These are phyloP conservation scores for Naganishia vishniacii DNA, from an alignment of 768 basidiomycete species.

Conservation along the genomic window DNA sequence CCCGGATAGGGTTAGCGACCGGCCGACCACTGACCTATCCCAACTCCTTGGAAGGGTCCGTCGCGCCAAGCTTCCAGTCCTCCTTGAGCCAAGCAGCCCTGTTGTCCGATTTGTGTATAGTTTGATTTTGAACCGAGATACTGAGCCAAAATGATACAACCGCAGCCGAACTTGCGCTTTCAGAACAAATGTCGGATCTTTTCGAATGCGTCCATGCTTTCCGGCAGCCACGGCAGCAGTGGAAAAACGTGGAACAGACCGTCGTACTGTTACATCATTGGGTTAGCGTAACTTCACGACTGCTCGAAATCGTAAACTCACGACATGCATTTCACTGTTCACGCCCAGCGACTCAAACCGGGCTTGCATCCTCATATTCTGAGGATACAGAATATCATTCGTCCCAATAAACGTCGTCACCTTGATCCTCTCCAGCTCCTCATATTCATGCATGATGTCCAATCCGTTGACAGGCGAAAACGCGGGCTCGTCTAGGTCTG, in stretches of 20 bases:
- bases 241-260: constrained; percentile 33
- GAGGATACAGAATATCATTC: constrained; percentile 24
- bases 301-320: constrained; percentile 15
- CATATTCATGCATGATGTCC: constrained; percentile 23
- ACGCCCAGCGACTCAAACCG: constrained; percentile 15
- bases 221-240: constrained; percentile 18
- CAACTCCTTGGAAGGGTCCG: no score
- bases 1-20: no score
- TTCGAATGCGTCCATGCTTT: constrained; percentile 17
- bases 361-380: constrained; percentile 19
- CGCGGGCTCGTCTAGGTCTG: constrained; percentile 1
- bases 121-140: no score
- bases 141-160: no score
- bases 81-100: no score
- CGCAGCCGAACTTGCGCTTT: no score
- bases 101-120: no score
- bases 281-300: background rate
- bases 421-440: background rate
- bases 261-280: constrained; percentile 22
- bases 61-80: no score
- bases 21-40: no score
- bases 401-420: constrained; percentile 28
- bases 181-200: constrained; percentile 15
- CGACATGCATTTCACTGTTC: constrained; percentile 23
- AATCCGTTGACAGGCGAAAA: constrained; percentile 26